These are phyloP conservation scores for Boletellus deceptivus DNA, from an alignment of 1,284 basidiomycete genomes.

Conservation along the genomic window DNA sequence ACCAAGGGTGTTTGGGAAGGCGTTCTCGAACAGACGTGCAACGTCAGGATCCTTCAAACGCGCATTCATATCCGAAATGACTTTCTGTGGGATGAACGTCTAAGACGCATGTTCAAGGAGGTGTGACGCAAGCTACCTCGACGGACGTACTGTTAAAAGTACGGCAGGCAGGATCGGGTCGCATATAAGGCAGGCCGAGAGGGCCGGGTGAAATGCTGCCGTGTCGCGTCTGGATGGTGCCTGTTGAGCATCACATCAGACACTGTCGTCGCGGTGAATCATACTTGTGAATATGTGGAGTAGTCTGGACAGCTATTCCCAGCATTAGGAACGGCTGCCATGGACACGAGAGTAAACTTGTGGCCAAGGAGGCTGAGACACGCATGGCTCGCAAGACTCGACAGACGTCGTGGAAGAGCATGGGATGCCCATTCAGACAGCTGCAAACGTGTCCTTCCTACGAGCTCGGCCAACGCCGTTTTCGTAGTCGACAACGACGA, in stretches of 20 bases:
- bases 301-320: constrained; percentile 59
- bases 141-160: constrained; percentile 73
- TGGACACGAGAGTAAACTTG: constrained; percentile 14
- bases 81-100: constrained; percentile 42
- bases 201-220: constrained; percentile 56
- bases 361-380: constrained; percentile 3
- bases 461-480: constrained; percentile 9
- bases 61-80: constrained; percentile 66
- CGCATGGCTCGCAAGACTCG: constrained; percentile 2
- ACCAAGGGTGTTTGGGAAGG: constrained; percentile 77
- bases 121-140: constrained; percentile 44
- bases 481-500: neutral
- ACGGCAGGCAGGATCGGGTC: constrained; percentile 61
- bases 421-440: neutral
- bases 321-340: constrained; percentile 28
- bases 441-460: neutral
- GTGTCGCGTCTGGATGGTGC: constrained; percentile 47
- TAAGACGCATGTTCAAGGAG: constrained; percentile 1
- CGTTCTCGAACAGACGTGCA: constrained; percentile 73
- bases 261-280: constrained; percentile 1
- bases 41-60: constrained; percentile 71
- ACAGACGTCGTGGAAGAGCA: constrained; percentile 2
- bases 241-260: constrained; percentile 1
- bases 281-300: constrained; percentile 58
- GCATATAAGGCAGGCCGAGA: constrained; percentile 68